These are phyloP conservation scores for Nemania diffusa DNA, from an alignment of 2,329 filamentous ascomycete species.

Conservation along the genomic window DNA sequence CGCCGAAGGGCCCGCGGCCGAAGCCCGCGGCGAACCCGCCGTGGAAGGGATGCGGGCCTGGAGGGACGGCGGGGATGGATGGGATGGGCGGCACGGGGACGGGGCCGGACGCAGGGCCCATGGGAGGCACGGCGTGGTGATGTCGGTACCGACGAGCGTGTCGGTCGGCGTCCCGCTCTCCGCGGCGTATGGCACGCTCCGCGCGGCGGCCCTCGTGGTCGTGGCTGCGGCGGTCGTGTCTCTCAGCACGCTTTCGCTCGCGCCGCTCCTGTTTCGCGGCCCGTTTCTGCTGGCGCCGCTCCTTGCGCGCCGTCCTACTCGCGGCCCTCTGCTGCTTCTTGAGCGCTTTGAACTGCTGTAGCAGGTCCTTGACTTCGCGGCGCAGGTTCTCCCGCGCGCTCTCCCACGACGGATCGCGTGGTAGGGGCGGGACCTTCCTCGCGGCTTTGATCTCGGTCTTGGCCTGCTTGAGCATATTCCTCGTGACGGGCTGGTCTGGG, in stretches of 20 bases:
- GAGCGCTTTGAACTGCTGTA: constrained; percentile 58
- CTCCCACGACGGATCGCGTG: constrained; percentile 27
- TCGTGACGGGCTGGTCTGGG: constrained; percentile 62
- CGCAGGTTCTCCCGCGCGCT: constrained; percentile 28
- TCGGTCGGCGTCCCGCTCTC: constrained; percentile 25
- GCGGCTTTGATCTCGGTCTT: constrained; percentile 57
- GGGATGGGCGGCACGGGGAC: neutral
- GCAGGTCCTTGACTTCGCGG: constrained; percentile 52
- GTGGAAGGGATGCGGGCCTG: neutral
- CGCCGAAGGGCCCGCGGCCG: constrained; percentile 14
- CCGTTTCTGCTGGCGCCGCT: constrained; percentile 48
- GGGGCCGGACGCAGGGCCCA: neutral
- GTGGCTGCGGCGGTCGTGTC: constrained; percentile 27
- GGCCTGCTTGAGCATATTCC: constrained; percentile 55
- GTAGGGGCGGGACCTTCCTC: constrained; percentile 38
- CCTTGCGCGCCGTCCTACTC: constrained; percentile 46
- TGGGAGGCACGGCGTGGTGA: neutral
- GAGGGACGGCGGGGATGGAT: neutral
- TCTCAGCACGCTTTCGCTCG: constrained; percentile 8
- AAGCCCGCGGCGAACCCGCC: constrained; percentile 3
- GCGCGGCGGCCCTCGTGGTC: constrained; percentile 10
- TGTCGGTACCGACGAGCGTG: constrained; percentile 17
- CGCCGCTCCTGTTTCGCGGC: constrained; percentile 47
- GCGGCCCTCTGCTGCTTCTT: constrained; percentile 54
- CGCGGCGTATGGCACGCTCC: constrained; percentile 21